Percentiles rank a stretch among this genome's conserved stretches.
Conservation (phyloP, 306 rosid species). For the Corylus avellana region DNA sequence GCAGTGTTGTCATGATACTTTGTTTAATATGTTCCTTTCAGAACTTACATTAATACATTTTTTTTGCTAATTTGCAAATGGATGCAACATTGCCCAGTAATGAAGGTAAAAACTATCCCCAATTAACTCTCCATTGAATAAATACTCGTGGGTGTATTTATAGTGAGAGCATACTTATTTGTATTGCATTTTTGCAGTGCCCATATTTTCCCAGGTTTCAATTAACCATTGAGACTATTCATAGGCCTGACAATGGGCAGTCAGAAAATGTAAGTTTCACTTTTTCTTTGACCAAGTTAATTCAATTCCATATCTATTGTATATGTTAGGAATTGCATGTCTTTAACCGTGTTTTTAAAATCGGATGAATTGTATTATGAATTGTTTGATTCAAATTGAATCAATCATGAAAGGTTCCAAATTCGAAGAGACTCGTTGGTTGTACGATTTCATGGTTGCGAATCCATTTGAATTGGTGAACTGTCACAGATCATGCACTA, state of each 20-base stretch:
- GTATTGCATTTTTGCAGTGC: slow-evolving; percentile 37
- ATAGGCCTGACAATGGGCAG: slow-evolving; percentile 41
- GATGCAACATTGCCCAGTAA: slow-evolving; percentile 27
- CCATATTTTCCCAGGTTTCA: slow-evolving; percentile 49
- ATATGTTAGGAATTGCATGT: neutral
- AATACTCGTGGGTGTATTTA: neutral
- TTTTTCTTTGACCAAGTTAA: neutral
- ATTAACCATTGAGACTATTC: slow-evolving; percentile 42
- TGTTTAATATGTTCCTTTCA: neutral
- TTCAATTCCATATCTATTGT: neutral
- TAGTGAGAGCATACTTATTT: neutral
- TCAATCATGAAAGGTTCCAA: neutral
- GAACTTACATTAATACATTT: slow-evolving; percentile 14
- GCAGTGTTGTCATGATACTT: slow-evolving; percentile 2
- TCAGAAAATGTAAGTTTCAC: slow-evolving; percentile 44
- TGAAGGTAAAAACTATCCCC: slow-evolving; percentile 31
- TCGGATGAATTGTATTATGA: neutral
- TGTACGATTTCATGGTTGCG: neutral
- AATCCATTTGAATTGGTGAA: neutral
- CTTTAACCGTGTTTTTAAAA: neutral
- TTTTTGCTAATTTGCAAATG: slow-evolving; percentile 16
- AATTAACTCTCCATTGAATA: neutral
- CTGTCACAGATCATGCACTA: neutral
- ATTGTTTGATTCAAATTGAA: neutral
- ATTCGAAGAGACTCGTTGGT: neutral